phyloP scores from a whole-genome alignment of 345 rosid genomes.

The Arabis alpina region DNA sequence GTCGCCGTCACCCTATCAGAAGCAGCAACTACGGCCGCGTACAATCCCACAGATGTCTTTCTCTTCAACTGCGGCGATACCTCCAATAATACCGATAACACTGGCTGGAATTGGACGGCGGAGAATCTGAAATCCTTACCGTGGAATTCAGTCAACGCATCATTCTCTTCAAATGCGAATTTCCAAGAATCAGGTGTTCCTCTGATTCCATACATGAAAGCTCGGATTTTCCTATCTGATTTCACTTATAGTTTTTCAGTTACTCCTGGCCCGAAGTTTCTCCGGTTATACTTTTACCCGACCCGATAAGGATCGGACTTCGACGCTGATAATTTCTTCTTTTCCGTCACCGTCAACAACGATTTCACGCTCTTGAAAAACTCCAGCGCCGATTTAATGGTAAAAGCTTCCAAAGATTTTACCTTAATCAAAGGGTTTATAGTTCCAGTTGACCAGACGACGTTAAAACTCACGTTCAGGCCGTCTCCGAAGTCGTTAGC shows the following conservation, averaged over 20 bases:
- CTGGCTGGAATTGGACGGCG: not conserved
- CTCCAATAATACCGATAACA: accelerated
- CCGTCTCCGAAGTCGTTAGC: too few species aligned
- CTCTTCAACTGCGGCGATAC: constrained; percentile 29
- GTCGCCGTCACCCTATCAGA: not conserved
- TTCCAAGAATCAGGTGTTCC: not conserved
- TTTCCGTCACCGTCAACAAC: constrained; percentile 40
- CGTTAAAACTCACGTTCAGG: too few species aligned
- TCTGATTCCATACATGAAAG: constrained; percentile 36
- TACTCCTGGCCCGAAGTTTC: constrained; percentile 34
- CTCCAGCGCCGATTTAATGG: constrained; percentile 42
- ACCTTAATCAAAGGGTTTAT: too few species aligned
- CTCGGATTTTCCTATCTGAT: constrained; percentile 36
- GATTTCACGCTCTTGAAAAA: constrained; percentile 39
- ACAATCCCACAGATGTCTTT: constrained; percentile 13
- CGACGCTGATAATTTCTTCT: not conserved
- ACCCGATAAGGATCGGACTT: constrained; percentile 18
- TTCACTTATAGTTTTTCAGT: constrained; percentile 33
- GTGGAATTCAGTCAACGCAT: not conserved
- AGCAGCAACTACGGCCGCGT: constrained; percentile 4
- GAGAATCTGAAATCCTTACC: not conserved
- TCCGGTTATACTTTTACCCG: constrained; percentile 44
- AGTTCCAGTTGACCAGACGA: too few species aligned
- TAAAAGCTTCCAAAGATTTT: too few species aligned
- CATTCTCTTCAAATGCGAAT: not conserved